Evolutionary conservation across 1,139 yeast genomes (phyloP), one percentile per base, ranked within the genome.

Genomic region (Yamadazyma siamensis): DNA sequence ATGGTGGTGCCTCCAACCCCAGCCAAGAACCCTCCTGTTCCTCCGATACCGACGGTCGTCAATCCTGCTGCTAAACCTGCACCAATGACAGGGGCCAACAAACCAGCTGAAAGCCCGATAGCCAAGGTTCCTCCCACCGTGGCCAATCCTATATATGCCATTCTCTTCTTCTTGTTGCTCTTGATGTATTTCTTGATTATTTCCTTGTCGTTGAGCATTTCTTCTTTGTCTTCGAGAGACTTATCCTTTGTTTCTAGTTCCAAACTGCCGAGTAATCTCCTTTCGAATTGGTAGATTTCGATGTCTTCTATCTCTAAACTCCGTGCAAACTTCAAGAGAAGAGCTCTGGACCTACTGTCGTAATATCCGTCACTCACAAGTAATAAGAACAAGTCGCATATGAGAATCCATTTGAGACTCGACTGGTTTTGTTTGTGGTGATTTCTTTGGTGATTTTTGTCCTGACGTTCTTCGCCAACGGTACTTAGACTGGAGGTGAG

Each of bases 61-160:
- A 94, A 66, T 8, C 98, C 99, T 3, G 98, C 97, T 2, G 98
- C 98, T 16, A 94, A 54, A 46, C 99, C 98, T 1, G 97, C 97
- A 26, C 98, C 98, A 49, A 94, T 94, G 4, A 94, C 95, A 0
- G 99, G 99, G 0, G 98, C 98, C 29, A 94, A 64, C 28, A 94
- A 60, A 3, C 99, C 99, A 10, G 96, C 97, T 34, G 96, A 86
- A 18, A 94, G 65, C 2, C 98, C 98, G 36, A 94, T 77, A 2
- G 94, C 95, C 18, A 94, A 65, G 0, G 96, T 89, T 1, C 99
- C 99, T 11, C 98, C 97, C n/a, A 89, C 70, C 3, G 97, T 91
- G 0, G 98, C 99, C 34, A 94, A 62, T 0, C 98, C 98, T 41
- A 94, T 87, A 50, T 86, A 87, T 35, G 89, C 83, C 54, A 86